Conservation (phyloP, 2,329 filamentous ascomycete species). For the Gaeumannomyces sp. region DNA sequence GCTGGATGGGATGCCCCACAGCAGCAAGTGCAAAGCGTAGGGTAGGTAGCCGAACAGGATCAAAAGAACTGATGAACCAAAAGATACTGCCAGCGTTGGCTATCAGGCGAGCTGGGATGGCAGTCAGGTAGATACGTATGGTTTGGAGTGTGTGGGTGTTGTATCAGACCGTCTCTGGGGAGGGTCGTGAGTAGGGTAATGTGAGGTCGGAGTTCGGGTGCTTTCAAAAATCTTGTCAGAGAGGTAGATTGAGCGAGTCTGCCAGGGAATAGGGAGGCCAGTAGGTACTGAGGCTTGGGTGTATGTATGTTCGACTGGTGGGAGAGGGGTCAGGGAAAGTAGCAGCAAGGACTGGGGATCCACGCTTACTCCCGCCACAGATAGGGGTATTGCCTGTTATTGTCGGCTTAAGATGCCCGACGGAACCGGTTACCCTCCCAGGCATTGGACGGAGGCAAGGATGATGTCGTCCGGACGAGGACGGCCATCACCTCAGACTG, state of each 20-base stretch:
- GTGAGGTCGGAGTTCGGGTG: neutral
- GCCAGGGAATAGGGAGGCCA: neutral
- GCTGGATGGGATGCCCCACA: neutral
- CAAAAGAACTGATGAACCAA: neutral
- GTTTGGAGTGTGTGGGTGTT: neutral
- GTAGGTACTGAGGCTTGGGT: neutral
- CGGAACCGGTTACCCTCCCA: no score
- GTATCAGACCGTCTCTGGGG: neutral
- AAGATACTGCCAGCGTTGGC: no score
- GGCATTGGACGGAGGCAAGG: neutral
- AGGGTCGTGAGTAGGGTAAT: neutral
- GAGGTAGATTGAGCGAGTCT: neutral
- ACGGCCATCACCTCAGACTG: neutral
- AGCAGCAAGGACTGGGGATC: neutral
- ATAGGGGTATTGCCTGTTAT: neutral
- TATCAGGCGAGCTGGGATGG: neutral
- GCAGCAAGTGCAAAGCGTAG: neutral
- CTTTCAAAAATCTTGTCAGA: neutral
- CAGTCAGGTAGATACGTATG: neutral
- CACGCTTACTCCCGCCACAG: no score
- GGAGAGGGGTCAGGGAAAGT: neutral
- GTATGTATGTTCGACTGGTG: neutral
- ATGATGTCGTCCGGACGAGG: neutral
- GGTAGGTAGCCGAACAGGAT: no score
- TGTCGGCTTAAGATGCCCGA: neutral